Conservation (phyloP, 345 rosid species). For the Nasturtium officinale region DNA sequence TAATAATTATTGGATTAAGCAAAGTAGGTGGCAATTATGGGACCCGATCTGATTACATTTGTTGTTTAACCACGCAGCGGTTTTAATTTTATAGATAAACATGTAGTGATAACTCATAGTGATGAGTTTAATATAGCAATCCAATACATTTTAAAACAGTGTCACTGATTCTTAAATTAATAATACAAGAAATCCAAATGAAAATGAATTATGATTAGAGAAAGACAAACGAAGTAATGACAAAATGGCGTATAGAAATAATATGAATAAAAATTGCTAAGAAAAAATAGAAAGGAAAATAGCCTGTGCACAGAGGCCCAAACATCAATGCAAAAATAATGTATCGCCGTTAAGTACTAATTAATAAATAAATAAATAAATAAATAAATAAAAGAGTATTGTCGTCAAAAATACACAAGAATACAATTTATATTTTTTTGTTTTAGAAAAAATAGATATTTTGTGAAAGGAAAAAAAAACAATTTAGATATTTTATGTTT, state of each 20-base stretch:
- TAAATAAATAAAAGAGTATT: background rate
- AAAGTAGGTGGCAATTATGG: constrained; percentile 39
- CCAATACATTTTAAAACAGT: background rate
- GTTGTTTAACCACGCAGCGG: constrained; percentile 1
- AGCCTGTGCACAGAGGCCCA: constrained; percentile 20
- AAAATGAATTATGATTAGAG: constrained; percentile 28
- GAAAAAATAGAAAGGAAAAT: background rate
- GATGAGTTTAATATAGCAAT: no score
- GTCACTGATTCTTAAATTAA: background rate
- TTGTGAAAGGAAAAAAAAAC: no score
- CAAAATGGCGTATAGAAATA: constrained; percentile 16
- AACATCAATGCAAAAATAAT: constrained; percentile 23
- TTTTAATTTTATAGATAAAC: constrained; percentile 1
- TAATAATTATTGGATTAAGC: constrained; percentile 42
- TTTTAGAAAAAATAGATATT: no score
- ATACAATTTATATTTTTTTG: no score
- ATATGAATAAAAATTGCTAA: background rate
- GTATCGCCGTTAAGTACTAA: constrained; percentile 9
- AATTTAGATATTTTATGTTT: no score
- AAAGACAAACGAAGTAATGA: constrained; percentile 42
- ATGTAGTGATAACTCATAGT: background rate
- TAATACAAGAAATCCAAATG: background rate
- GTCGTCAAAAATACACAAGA: background rate
- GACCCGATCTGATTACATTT: constrained; percentile 14
- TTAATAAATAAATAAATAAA: no score